Conservation (phyloP, 768 basidiomycete species). For the Termitomyces sp. region DNA sequence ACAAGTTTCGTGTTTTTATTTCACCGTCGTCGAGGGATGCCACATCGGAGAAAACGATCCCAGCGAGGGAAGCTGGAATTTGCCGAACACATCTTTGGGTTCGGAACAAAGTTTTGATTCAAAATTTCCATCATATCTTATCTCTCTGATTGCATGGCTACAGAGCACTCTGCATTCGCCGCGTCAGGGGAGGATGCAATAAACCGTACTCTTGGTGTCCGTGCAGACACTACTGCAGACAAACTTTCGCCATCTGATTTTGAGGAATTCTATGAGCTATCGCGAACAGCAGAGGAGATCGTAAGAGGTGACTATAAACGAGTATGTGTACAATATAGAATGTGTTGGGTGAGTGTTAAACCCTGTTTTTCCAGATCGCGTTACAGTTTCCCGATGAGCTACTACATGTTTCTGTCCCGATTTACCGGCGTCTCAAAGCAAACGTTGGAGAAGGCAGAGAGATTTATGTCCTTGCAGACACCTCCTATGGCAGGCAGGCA, state of each 20-base stretch:
- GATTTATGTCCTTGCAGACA: constrained; percentile 29
- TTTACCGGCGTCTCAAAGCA: constrained; percentile 64
- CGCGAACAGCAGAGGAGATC: constrained; percentile 59
- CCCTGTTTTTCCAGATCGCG: constrained; percentile 51
- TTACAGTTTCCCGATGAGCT: constrained; percentile 97
- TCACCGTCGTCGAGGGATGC: too few relatives aligned
- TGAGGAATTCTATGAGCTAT: constrained; percentile 70
- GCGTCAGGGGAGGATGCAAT: constrained; percentile 64
- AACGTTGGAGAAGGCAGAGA: constrained; percentile 17
- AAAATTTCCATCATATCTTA: background rate
- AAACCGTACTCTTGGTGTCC: constrained; percentile 43
- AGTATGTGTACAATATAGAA: constrained; percentile 34
- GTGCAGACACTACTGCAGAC: constrained; percentile 31
- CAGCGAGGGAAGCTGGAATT: background rate
- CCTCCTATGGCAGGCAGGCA: constrained; percentile 87
- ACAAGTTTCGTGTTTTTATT: too few relatives aligned
- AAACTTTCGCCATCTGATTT: constrained; percentile 35
- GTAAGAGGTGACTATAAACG: constrained; percentile 59
- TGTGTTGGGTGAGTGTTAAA: background rate
- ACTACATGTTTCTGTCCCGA: constrained; percentile 77
- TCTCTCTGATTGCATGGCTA: constrained; percentile 8
- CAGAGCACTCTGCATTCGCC: constrained; percentile 38
- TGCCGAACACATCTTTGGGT: background rate
- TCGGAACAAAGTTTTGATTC: background rate
- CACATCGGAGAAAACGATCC: too few relatives aligned